Evolutionary conservation across 2,329 filamentous ascomycete species (phyloP).

Genomic region (Ophiostoma himal-ulmi): DNA sequence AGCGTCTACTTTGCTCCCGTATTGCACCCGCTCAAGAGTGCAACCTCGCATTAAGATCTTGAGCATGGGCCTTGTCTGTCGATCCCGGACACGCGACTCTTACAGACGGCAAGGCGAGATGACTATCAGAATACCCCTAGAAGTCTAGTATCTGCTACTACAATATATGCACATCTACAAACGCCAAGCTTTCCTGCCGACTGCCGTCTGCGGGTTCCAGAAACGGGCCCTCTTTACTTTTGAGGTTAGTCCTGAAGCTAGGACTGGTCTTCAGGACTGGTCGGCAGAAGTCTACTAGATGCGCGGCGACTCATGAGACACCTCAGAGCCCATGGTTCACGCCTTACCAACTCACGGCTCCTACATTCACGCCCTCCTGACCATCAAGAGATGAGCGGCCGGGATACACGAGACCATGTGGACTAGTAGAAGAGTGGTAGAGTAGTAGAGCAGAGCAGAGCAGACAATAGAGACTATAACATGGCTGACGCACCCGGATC

Average conservation of each 20-base stretch:
- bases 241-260: background rate
- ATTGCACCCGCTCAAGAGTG: background rate
- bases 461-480: background rate
- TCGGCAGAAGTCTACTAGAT: background rate
- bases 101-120: background rate
- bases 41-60: constrained; percentile 12
- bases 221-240: constrained; percentile 4
- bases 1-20: no score
- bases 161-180: background rate
- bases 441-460: background rate
- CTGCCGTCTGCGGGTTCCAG: constrained; percentile 19
- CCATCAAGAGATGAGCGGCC: constrained; percentile 16
- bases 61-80: constrained; percentile 11
- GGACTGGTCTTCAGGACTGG: constrained; percentile 12
- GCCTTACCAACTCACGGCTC: constrained; percentile 1
- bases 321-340: background rate
- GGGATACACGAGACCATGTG: background rate
- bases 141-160: background rate
- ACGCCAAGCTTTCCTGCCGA: constrained; percentile 20
- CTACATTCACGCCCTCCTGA: background rate
- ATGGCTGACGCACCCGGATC: constrained; percentile 1
- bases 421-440: background rate
- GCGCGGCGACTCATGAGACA: constrained; percentile 6
- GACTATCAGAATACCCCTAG: constrained; percentile 7
- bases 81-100: constrained; percentile 21